Evolutionary conservation across 2,329 filamentous ascomycete species (phyloP).

Genomic region (Phaeosphaeriaceae sp.): DNA sequence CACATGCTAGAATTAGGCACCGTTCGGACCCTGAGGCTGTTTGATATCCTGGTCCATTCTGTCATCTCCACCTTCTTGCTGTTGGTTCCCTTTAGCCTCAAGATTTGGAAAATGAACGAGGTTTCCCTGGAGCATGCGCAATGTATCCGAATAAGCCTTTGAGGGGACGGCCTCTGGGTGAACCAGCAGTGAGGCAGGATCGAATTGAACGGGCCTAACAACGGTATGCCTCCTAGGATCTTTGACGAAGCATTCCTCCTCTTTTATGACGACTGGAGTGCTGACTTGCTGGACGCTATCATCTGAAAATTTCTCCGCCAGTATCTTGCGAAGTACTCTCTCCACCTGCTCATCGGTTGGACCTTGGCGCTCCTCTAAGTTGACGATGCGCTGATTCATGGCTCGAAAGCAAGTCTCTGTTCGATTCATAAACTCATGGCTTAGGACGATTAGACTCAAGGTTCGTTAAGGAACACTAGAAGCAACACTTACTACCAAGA

Average conservation of each 20-base stretch:
- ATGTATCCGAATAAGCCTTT: constrained; percentile 32
- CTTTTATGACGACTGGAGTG: constrained; percentile 15
- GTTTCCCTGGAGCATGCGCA: constrained; percentile 34
- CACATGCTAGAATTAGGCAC: neutral
- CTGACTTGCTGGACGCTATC: constrained; percentile 11
- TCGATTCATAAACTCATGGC: constrained; percentile 39
- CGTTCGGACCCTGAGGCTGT: neutral
- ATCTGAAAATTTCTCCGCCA: constrained; percentile 39
- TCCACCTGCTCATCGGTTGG: constrained; percentile 45
- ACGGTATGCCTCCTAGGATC: constrained; percentile 13
- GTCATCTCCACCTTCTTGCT: neutral
- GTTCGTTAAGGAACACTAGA: neutral
- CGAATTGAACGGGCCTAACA: constrained; percentile 26
- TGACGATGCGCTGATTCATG: constrained; percentile 33
- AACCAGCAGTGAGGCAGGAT: constrained; percentile 30
- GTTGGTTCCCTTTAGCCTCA: constrained; percentile 4
- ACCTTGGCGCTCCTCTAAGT: constrained; percentile 34
- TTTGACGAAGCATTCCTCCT: constrained; percentile 27
- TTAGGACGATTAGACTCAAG: constrained; percentile 13
- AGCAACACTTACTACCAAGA: constrained; percentile 37
- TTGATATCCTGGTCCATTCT: constrained; percentile 10
- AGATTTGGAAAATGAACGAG: constrained; percentile 27
- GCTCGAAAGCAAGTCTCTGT: constrained; percentile 38
- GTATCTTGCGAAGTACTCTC: constrained; percentile 43
- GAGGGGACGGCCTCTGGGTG: constrained; percentile 39